Evolutionary conservation across 2,329 filamentous ascomycete species (phyloP), one percentile per base, ranked within the genome.

Genomic region (Colletotrichum graminicola): DNA sequence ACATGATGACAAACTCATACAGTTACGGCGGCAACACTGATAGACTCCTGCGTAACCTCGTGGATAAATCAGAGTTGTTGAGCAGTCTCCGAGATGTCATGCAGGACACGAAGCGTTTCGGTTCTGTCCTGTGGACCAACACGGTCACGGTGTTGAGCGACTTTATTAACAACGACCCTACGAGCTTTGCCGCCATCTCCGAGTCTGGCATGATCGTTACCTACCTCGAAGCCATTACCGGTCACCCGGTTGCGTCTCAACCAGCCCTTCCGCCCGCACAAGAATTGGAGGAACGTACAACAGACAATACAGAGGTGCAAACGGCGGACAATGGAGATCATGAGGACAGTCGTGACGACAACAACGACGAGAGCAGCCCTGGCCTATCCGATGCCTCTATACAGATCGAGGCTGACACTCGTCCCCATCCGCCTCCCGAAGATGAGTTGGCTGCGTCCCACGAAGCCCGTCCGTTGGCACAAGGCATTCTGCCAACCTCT

Each of bases 111-210:
- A 86, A 86, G 63, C 86, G 91, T 47, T 99, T 95, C 79, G 96
- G 96, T 16, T 96, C 95, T 2, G 92, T 96, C 71, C 94, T 98
- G 6, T 99, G 96, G 96, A 97, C 94, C 60, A 95, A 95, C 79
- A 93, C 94, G 8, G 94, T 97, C 73, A 95, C 92, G 66, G 95
- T 98, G 67, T 85, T 99, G 62, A 96, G 94, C 78, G 95, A 94
- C 76, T 99, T 99, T 81, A 97, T 99, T 76, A 97, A 99, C 82
- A 98, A 98, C 78, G 96, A 99, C 77, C 96, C 96, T 0, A 99
- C 96, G 0, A 99, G 96, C 80, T 99, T 97, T 79, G 92, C 94
- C 36, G 94, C 97, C 32, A 96, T 99, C 74, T 94, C 94, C 18
- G 96, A 99, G 82, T 95, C 96, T 62, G 94, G 94, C 29, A 88